Conservation (phyloP, 176 grass and related monocot genomes). For the Phyllostachys edulis region DNA sequence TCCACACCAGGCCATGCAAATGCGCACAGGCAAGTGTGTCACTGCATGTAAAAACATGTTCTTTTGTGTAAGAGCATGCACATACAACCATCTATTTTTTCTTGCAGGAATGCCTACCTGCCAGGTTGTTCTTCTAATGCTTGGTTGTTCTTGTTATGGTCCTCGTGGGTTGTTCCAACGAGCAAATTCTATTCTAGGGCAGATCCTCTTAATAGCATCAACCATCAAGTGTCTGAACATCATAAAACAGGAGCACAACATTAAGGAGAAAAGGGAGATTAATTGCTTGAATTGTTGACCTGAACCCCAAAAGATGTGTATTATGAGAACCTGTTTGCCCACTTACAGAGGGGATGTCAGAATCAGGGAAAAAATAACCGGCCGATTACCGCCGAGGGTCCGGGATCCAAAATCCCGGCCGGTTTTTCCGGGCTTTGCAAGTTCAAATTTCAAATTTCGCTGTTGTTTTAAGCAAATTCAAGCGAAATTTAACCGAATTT, state of each 20-base stretch:
- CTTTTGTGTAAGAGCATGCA: not conserved
- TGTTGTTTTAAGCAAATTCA: too few species aligned
- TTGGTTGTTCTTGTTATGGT: slow-evolving; percentile 43
- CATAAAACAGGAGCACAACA: too few species aligned
- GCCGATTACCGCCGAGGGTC: too few species aligned
- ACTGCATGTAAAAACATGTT: not conserved
- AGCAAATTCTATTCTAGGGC: slow-evolving; percentile 38
- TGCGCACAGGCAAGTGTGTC: too few species aligned
- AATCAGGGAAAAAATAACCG: too few species aligned
- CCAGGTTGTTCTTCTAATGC: slow-evolving; percentile 43
- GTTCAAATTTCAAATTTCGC: too few species aligned
- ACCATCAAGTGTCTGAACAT: slow-evolving; percentile 23
- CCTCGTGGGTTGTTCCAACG: slow-evolving; percentile 44
- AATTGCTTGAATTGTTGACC: not conserved
- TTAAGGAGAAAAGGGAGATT: not conserved
- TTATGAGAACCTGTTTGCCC: not conserved
- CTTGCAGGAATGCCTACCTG: slow-evolving; percentile 15
- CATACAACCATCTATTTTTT: not conserved
- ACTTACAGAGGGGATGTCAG: not conserved
- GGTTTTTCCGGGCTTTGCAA: too few species aligned
- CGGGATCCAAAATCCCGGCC: too few species aligned
- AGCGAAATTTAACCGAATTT: too few species aligned
- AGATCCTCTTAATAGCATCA: slow-evolving; percentile 52
- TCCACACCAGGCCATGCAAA: not conserved
- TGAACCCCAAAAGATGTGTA: not conserved